A percentile compares a stretch with the other conserved stretches of the same genome.
Evolutionary conservation across 2,329 filamentous ascomycete species (phyloP).

Genomic region (Aschersonia sp.): DNA sequence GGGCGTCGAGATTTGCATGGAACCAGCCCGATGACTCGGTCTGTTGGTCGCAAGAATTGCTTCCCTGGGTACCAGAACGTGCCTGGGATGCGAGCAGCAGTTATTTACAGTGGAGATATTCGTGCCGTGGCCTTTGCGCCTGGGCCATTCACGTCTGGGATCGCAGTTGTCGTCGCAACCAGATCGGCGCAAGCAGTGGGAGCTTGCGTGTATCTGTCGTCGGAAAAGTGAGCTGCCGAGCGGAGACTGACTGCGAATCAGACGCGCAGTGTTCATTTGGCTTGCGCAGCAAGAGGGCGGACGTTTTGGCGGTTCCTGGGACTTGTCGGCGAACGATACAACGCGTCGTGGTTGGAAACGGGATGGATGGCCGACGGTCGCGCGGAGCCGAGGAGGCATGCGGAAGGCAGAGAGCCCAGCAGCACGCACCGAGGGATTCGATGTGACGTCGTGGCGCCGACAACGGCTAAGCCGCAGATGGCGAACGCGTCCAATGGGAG

Average conservation of each 20-base stretch:
- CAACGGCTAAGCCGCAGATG: neutral
- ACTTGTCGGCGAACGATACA: neutral
- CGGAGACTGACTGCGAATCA: neutral
- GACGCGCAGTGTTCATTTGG: neutral
- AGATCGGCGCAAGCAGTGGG: neutral
- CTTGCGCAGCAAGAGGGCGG: neutral
- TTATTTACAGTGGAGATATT: slow-evolving; percentile 2
- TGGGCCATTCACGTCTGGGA: neutral
- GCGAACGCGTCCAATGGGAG: neutral
- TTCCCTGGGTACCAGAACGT: slow-evolving; percentile 1
- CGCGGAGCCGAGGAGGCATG: neutral
- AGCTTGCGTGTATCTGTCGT: neutral
- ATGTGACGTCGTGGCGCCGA: neutral
- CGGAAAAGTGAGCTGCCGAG: neutral
- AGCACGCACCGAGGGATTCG: neutral
- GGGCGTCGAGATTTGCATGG: slow-evolving; percentile 3
- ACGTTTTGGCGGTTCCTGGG: neutral
- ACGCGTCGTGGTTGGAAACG: neutral
- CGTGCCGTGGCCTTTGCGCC: slow-evolving; percentile 1
- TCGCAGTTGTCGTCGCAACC: neutral
- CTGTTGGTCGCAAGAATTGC: slow-evolving; percentile 1
- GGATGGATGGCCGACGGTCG: neutral
- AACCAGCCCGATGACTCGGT: neutral
- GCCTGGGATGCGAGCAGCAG: neutral
- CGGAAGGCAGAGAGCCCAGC: neutral